phyloP scores from a whole-genome alignment of 1,284 basidiomycete genomes.

The Vanrija humicola region DNA sequence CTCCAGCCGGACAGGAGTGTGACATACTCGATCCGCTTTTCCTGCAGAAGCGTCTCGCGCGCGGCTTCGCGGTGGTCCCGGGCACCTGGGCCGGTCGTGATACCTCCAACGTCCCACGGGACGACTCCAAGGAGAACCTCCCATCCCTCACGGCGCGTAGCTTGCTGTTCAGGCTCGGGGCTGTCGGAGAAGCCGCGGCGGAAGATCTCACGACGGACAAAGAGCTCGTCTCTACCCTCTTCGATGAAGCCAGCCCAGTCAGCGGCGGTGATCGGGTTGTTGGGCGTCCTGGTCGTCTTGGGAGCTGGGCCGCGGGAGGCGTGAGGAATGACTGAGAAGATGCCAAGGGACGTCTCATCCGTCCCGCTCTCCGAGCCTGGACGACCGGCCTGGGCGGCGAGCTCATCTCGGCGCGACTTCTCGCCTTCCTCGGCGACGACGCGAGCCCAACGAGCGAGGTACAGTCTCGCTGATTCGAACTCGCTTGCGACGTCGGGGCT shows the following conservation, averaged over 20 bases:
- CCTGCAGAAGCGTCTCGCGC: constrained; percentile 56
- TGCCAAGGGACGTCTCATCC: constrained; percentile 73
- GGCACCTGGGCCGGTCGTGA: constrained; percentile 23
- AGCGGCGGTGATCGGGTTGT: constrained; percentile 38
- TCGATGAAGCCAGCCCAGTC: constrained; percentile 41
- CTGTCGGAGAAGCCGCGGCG: constrained; percentile 63
- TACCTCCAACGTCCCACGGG: constrained; percentile 64
- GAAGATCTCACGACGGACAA: constrained; percentile 44
- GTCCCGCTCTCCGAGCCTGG: constrained; percentile 11
- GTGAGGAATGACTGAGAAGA: constrained; percentile 70
- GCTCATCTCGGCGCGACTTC: constrained; percentile 70
- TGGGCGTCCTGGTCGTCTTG: constrained; percentile 43
- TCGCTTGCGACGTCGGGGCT: constrained; percentile 54
- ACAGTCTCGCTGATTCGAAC: constrained; percentile 93
- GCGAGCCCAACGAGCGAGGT: constrained; percentile 93
- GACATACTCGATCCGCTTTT: constrained; percentile 66
- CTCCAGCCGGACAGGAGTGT: constrained; percentile 73
- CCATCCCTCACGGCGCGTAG: constrained; percentile 69
- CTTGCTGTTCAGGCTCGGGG: constrained; percentile 67
- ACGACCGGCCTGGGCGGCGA: constrained; percentile 35
- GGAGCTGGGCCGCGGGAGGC: constrained; percentile 36
- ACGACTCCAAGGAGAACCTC: constrained; percentile 82
- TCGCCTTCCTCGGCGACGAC: constrained; percentile 92
- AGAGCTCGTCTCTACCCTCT: constrained; percentile 40
- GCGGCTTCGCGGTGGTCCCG: constrained; percentile 41